phyloP scores from a whole-genome alignment of 1,139 yeast species.

The Yamadazyma triangularis region DNA sequence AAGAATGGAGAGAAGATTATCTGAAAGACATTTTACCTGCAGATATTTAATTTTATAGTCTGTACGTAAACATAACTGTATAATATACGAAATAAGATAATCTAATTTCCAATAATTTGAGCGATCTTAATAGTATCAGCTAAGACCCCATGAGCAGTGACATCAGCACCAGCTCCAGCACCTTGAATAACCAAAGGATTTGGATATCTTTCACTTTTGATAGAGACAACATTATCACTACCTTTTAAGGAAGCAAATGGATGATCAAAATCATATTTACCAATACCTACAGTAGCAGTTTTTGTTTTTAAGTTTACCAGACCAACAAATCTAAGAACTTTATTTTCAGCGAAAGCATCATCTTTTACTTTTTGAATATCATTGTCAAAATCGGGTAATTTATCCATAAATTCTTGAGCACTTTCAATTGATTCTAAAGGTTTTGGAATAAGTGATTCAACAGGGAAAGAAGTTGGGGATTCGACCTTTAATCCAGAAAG shows the following conservation, averaged over 20 bases:
- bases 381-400: constrained; percentile 76
- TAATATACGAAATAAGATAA: neutral
- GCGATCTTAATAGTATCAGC: constrained; percentile 91
- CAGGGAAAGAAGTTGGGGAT: constrained; percentile 95
- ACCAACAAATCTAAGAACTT: constrained; percentile 92
- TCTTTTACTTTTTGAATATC: constrained; percentile 74
- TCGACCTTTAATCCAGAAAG: constrained; percentile 80
- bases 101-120: constrained; percentile 60
- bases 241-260: constrained; percentile 96
- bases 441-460: constrained; percentile 86
- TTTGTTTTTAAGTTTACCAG: constrained; percentile 71
- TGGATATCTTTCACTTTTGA: constrained; percentile 84
- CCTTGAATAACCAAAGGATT: constrained; percentile 96
- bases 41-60: constrained; percentile 8
- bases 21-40: constrained; percentile 14
- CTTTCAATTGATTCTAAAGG: constrained; percentile 70
- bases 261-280: constrained; percentile 78
- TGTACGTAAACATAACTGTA: constrained; percentile 1
- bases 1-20: constrained; percentile 37
- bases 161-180: constrained; percentile 99
- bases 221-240: constrained; percentile 90
- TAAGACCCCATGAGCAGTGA: constrained; percentile 96
- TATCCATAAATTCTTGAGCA: constrained; percentile 73
- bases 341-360: constrained; percentile 76
- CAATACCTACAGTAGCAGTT: constrained; percentile 79